phyloP scores from a whole-genome alignment of 768 basidiomycete genomes.

The Rhizopogon salebrosus region DNA sequence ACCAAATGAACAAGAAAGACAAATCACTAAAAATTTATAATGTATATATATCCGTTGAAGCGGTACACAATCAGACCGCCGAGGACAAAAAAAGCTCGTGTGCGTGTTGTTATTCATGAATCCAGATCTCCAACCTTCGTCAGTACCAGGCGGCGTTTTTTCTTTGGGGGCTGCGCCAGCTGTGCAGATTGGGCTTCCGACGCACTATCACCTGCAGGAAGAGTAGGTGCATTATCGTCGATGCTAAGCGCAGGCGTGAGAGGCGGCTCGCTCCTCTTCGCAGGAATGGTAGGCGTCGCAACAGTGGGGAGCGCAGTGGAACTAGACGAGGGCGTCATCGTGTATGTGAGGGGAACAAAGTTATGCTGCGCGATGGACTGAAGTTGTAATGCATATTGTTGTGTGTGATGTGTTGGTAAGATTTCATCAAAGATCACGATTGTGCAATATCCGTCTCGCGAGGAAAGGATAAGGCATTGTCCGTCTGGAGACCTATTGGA shows the following conservation, averaged over 20 bases:
- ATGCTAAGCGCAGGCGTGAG: constrained; percentile 26
- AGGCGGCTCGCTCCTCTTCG: constrained; percentile 34
- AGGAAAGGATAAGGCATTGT: constrained; percentile 84
- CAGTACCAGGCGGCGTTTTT: constrained; percentile 77
- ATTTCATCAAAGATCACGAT: constrained; percentile 94
- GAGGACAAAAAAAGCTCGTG: neutral
- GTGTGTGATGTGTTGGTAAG: constrained; percentile 79
- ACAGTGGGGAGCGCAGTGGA: constrained; percentile 31
- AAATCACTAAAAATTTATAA: constrained; percentile 9
- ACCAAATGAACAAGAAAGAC: neutral
- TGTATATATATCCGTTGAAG: neutral
- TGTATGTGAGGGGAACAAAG: constrained; percentile 54
- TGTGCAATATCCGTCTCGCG: constrained; percentile 96
- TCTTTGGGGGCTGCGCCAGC: constrained; percentile 63
- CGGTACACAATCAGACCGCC: neutral
- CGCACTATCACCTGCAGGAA: neutral
- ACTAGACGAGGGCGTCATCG: constrained; percentile 23
- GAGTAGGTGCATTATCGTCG: constrained; percentile 15
- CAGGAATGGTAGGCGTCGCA: constrained; percentile 24
- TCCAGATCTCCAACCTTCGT: constrained; percentile 60
- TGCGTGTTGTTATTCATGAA: constrained; percentile 11
- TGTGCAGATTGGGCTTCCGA: constrained; percentile 7
- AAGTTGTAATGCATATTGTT: constrained; percentile 86
- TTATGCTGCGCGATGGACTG: constrained; percentile 88
- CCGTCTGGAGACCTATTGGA: constrained; percentile 90